Evolutionary conservation across 352 stramenopile genomes (phyloP).

Genomic region (Phytophthora crassamura): DNA sequence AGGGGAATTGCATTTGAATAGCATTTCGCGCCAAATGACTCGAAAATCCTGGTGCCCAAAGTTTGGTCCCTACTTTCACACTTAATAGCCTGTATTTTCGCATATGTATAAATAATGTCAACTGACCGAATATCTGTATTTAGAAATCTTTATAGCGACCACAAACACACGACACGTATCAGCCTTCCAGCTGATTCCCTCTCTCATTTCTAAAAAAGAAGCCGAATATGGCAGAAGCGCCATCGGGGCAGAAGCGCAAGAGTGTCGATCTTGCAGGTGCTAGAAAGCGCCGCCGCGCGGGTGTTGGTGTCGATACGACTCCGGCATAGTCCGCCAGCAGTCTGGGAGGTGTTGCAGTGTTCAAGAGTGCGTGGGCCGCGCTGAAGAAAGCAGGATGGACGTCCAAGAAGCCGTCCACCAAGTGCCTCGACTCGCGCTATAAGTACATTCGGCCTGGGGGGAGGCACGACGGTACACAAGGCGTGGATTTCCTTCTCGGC

Average conservation of each 20-base stretch:
- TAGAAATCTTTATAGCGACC: background rate
- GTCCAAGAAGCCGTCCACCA: background rate
- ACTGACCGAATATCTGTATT: background rate
- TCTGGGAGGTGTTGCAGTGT: constrained; percentile 8
- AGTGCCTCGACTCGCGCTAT: background rate
- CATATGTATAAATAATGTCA: background rate
- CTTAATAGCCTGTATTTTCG: background rate
- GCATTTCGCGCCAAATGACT: too few species aligned
- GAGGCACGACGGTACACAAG: constrained; percentile 1
- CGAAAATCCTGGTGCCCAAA: background rate
- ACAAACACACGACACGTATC: background rate
- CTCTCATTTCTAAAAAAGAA: background rate
- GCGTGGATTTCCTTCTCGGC: background rate
- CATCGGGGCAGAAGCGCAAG: constrained; percentile 5
- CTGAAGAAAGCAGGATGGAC: constrained; percentile 13
- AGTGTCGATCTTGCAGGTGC: background rate
- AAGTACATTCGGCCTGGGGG: constrained; percentile 7
- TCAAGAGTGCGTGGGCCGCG: constrained; percentile 6
- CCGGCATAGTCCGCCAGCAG: background rate
- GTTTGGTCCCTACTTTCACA: background rate
- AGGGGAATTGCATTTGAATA: too few species aligned
- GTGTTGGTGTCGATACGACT: background rate
- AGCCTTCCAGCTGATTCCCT: background rate
- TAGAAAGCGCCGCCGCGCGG: background rate
- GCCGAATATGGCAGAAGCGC: background rate